phyloP scores from a whole-genome alignment of 306 rosid genomes.

The Fagus sylvatica region DNA sequence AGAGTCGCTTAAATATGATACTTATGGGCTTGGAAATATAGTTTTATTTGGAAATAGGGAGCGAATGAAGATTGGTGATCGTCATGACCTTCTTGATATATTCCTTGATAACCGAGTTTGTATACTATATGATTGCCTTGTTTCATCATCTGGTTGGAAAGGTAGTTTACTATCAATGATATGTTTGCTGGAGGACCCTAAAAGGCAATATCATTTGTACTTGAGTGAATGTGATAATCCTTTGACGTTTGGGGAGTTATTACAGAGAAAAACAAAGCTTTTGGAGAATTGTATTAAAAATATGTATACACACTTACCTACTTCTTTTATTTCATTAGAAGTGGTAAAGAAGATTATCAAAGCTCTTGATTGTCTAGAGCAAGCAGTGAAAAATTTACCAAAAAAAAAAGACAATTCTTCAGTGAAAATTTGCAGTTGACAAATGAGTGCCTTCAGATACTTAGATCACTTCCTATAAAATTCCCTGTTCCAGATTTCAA shows the following conservation, averaged over 20 bases:
- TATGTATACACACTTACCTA: constrained; percentile 46
- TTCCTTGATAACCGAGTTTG: constrained; percentile 21
- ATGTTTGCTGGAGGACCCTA: constrained; percentile 25
- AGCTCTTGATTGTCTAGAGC: constrained; percentile 29
- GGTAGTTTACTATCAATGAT: constrained; percentile 7
- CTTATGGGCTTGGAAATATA: constrained; percentile 33
- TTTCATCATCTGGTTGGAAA: constrained; percentile 13
- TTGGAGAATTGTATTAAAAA: constrained; percentile 15
- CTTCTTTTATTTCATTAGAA: constrained; percentile 34
- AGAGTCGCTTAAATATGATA: not conserved
- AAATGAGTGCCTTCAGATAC: constrained; percentile 10
- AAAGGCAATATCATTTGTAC: constrained; percentile 28
- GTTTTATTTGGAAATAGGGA: constrained; percentile 30
- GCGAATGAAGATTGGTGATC: constrained; percentile 22
- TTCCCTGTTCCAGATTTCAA: constrained; percentile 35
- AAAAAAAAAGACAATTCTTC: too few relatives aligned
- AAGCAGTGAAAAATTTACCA: too few relatives aligned
- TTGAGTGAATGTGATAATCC: not conserved
- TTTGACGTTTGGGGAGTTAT: constrained; percentile 27
- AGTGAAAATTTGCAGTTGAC: not conserved
- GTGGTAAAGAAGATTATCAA: constrained; percentile 23
- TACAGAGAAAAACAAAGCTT: constrained; percentile 11
- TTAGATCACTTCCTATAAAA: constrained; percentile 26
- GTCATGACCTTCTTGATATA: constrained; percentile 9
- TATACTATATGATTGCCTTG: constrained; percentile 1